Evolutionary conservation across 2,329 filamentous ascomycete species (phyloP).

Genomic region (Bipolaris bicolor): DNA sequence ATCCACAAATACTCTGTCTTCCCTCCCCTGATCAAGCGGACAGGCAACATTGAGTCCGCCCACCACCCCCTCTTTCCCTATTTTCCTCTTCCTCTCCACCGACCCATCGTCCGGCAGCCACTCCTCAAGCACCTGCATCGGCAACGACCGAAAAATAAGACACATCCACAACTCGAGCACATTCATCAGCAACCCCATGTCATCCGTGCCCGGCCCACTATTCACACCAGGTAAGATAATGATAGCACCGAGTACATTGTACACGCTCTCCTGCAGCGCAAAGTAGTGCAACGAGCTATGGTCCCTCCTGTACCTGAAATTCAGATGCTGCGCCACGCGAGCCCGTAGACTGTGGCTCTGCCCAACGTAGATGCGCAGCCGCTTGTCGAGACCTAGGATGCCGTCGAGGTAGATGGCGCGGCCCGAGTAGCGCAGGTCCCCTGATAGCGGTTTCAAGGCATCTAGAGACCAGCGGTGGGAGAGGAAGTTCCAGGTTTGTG

Average conservation of each 20-base stretch:
- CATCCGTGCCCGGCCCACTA: constrained; percentile 34
- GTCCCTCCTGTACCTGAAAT: constrained; percentile 46
- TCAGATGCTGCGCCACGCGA: constrained; percentile 39
- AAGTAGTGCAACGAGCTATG: constrained; percentile 44
- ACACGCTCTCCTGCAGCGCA: constrained; percentile 37
- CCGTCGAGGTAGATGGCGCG: constrained; percentile 38
- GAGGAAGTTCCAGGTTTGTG: constrained; percentile 32
- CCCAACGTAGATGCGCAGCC: constrained; percentile 40
- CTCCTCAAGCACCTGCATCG: constrained; percentile 20
- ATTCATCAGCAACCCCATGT: constrained; percentile 37
- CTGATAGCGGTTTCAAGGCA: constrained; percentile 30
- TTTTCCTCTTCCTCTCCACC: not conserved
- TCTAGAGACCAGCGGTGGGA: constrained; percentile 29
- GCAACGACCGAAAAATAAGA: constrained; percentile 40
- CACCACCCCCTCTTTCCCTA: constrained; percentile 26
- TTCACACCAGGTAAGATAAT: constrained; percentile 21
- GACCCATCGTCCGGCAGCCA: constrained; percentile 29
- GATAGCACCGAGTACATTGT: constrained; percentile 37
- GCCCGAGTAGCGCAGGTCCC: constrained; percentile 31
- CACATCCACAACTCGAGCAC: constrained; percentile 47
- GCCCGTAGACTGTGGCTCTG: constrained; percentile 36
- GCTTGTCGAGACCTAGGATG: constrained; percentile 33
- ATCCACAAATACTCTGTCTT: constrained; percentile 30
- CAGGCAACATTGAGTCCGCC: constrained; percentile 40
- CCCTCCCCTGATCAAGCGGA: constrained; percentile 40